Evolutionary conservation across 495 filamentous ascomycete species (phyloP).

Genomic region (Xylaria curta): DNA sequence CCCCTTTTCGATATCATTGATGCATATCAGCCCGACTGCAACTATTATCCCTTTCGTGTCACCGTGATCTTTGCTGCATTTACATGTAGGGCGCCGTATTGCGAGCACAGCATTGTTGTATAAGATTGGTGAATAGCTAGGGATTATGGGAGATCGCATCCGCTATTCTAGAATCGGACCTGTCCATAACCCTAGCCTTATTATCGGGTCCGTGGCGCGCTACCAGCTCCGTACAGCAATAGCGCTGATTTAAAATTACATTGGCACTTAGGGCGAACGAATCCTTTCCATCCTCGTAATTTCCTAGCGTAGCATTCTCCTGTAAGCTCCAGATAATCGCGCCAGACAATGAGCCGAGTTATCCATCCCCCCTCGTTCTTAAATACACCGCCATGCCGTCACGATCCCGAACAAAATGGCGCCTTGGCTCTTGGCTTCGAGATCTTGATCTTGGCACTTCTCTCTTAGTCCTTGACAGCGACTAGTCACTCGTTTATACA

Average conservation of each 20-base stretch:
- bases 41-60: conserved; percentile 4
- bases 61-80: neutral
- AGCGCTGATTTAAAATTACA: conserved; percentile 7
- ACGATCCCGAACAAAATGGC: neutral
- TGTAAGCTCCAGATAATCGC: conserved; percentile 15
- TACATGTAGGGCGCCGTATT: neutral
- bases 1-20: neutral
- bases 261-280: conserved; percentile 1
- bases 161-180: conserved; percentile 17
- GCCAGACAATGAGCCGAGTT: neutral
- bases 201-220: conserved; percentile 17
- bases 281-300: conserved; percentile 26
- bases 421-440: conserved; percentile 11
- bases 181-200: conserved; percentile 10
- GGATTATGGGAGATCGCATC: neutral
- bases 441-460: conserved; percentile 9
- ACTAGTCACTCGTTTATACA: conserved; percentile 25
- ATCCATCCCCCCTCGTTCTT: conserved; percentile 8
- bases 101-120: neutral
- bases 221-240: conserved; percentile 4
- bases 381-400: conserved; percentile 26
- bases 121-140: neutral
- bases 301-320: conserved; percentile 7
- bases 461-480: neutral
- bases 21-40: neutral